phyloP scores from a whole-genome alignment of 176 grass and related monocot species.

The Thalia dealbata region DNA sequence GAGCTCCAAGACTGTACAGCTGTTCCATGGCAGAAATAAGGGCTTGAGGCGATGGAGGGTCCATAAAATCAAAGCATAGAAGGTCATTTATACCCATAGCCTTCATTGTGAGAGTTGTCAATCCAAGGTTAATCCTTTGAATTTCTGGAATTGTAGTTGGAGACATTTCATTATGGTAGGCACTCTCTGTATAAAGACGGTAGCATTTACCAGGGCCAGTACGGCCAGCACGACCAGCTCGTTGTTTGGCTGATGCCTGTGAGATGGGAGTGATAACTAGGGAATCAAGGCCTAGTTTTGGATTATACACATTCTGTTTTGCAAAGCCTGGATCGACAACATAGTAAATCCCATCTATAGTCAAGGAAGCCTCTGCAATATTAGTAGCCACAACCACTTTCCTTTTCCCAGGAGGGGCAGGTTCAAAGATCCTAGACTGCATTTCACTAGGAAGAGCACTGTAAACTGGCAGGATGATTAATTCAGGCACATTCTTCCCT shows the following conservation, averaged over 20 bases:
- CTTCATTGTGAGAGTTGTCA: constrained; percentile 80
- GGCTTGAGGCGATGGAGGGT: constrained; percentile 81
- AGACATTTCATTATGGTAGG: constrained; percentile 85
- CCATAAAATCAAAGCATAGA: constrained; percentile 95
- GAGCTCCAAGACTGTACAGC: constrained; percentile 72
- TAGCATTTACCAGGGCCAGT: constrained; percentile 88
- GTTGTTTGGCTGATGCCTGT: constrained; percentile 88
- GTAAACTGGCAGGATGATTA: constrained; percentile 91
- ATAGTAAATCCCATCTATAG: constrained; percentile 92
- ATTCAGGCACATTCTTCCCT: constrained; percentile 79
- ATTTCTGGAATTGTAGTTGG: constrained; percentile 93
- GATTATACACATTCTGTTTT: constrained; percentile 89
- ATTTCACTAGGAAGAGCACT: constrained; percentile 96
- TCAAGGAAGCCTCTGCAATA: constrained; percentile 96
- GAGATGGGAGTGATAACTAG: constrained; percentile 92
- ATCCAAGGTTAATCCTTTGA: constrained; percentile 77
- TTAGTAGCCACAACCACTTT: constrained; percentile 93
- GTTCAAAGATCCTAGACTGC: constrained; percentile 92
- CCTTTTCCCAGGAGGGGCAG: constrained; percentile 84
- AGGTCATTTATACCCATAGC: constrained; percentile 97
- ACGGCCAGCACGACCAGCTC: constrained; percentile 91
- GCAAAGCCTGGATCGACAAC: constrained; percentile 93
- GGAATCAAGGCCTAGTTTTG: constrained; percentile 85
- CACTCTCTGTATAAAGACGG: constrained; percentile 91
- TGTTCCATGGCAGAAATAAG: constrained; percentile 93